A percentile compares a stretch with the other conserved stretches of the same genome.
These are phyloP conservation scores for Cercospora sp. DNA, from an alignment of 2,329 filamentous ascomycete genomes.

Conservation along the genomic window DNA sequence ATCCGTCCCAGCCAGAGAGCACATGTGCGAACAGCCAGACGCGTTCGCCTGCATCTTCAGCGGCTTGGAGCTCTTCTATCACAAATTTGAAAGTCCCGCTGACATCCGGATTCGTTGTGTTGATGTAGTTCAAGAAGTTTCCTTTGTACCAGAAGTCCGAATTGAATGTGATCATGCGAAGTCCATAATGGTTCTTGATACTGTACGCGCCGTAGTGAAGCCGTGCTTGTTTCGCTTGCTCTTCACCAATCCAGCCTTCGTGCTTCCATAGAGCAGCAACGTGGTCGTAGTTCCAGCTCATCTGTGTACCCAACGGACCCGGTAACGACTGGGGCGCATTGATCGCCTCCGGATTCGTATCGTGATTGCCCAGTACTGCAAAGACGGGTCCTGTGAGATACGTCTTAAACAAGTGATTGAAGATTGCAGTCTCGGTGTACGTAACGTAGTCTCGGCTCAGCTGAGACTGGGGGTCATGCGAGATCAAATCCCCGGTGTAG, in stretches of 20 bases:
- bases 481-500: conserved; percentile 59
- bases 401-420: conserved; percentile 54
- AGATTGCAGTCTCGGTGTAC: conserved; percentile 56
- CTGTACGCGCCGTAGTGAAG: conserved; percentile 59
- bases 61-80: conserved; percentile 54
- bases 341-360: conserved; percentile 56
- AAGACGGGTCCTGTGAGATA: conserved; percentile 60
- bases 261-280: conserved; percentile 57
- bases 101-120: conserved; percentile 53
- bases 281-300: conserved; percentile 61
- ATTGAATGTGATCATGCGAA: conserved; percentile 56
- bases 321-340: conserved; percentile 56
- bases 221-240: conserved; percentile 49
- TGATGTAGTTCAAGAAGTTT: conserved; percentile 55
- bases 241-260: conserved; percentile 55
- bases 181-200: conserved; percentile 54
- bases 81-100: conserved; percentile 53
- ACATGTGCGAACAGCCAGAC: conserved; percentile 60
- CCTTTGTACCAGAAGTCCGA: conserved; percentile 51
- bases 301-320: conserved; percentile 55
- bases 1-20: conserved; percentile 57
- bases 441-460: conserved; percentile 55
- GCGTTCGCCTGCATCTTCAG: conserved; percentile 54
- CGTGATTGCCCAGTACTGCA: conserved; percentile 59
- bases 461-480: conserved; percentile 56